Conservation (phyloP, 2,329 filamentous ascomycete genomes). For the Ophiocordyceps unilateralis region DNA sequence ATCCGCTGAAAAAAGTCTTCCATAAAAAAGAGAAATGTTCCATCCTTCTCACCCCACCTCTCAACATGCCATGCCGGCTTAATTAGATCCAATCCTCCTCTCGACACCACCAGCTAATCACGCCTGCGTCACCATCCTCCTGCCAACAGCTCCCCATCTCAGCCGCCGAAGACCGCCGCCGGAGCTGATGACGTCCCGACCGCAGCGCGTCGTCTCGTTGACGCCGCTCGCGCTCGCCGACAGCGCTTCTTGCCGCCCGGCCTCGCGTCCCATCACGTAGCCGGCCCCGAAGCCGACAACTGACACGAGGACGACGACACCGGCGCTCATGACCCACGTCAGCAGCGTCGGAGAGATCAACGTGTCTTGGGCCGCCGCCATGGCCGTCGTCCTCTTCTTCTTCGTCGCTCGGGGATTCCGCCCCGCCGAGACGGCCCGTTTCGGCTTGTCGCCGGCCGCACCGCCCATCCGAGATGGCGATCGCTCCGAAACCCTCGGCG, state of each 20-base stretch:
- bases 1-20: background rate
- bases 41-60: background rate
- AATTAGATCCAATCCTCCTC: background rate
- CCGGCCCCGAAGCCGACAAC: slow-evolving; percentile 54
- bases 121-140: slow-evolving; percentile 28
- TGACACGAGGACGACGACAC: slow-evolving; percentile 49
- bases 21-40: background rate
- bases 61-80: background rate
- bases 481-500: slow-evolving; percentile 12
- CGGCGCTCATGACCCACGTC: slow-evolving; percentile 48
- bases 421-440: slow-evolving; percentile 25
- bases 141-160: slow-evolving; percentile 34
- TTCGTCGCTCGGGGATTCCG: slow-evolving; percentile 31
- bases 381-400: slow-evolving; percentile 34
- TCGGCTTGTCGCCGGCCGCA: slow-evolving; percentile 31
- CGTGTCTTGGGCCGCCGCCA: slow-evolving; percentile 16
- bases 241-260: slow-evolving; percentile 42
- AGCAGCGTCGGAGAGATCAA: slow-evolving; percentile 41
- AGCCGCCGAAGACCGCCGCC: slow-evolving; percentile 34
- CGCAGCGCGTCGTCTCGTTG: slow-evolving; percentile 30
- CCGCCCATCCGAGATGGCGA: slow-evolving; percentile 10
- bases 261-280: slow-evolving; percentile 50
- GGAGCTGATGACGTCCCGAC: slow-evolving; percentile 34
- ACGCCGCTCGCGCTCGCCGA: slow-evolving; percentile 22
- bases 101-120: background rate